Conservation (phyloP, 2,329 filamentous ascomycete genomes). For the Trichoderma brevicompactum region DNA sequence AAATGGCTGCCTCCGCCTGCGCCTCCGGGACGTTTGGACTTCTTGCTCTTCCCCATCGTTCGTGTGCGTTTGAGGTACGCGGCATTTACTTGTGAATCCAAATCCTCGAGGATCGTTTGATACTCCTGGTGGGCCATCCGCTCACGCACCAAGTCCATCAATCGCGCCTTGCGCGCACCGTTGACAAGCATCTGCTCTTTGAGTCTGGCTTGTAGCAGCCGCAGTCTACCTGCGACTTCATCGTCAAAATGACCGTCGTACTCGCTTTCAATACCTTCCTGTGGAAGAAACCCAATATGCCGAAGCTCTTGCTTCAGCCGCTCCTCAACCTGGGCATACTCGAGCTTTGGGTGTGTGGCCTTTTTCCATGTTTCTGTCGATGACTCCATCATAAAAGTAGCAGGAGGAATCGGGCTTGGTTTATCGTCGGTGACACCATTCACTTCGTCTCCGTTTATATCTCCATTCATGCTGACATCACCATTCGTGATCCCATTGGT, state of each 20-base stretch:
- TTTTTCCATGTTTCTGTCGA: conserved; percentile 79
- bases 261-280: conserved; percentile 68
- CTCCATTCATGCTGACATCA: conserved; percentile 60
- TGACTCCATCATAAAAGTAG: conserved; percentile 79
- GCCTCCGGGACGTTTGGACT: conserved; percentile 79
- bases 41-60: conserved; percentile 92
- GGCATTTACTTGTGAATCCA: conserved; percentile 91
- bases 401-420: conserved; percentile 59
- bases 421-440: conserved; percentile 45
- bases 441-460: conserved; percentile 45
- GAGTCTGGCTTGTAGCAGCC: conserved; percentile 80
- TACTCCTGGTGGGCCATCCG: conserved; percentile 97
- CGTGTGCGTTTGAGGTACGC: conserved; percentile 95
- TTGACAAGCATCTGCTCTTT: conserved; percentile 85
- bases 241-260: conserved; percentile 93
- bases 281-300: conserved; percentile 83
- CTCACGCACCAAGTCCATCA: conserved; percentile 86
- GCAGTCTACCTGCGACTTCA: conserved; percentile 87
- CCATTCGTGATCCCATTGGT: conserved; percentile 58
- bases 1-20: conserved; percentile 72
- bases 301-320: conserved; percentile 88
- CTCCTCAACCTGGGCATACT: conserved; percentile 86
- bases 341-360: conserved; percentile 72
- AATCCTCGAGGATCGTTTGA: conserved; percentile 92
- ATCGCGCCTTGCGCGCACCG: conserved; percentile 83